Evolutionary conservation across 2,329 filamentous ascomycete genomes (phyloP), one percentile per base, ranked within the genome.

Genomic region (Aspergillus phoenicis): DNA sequence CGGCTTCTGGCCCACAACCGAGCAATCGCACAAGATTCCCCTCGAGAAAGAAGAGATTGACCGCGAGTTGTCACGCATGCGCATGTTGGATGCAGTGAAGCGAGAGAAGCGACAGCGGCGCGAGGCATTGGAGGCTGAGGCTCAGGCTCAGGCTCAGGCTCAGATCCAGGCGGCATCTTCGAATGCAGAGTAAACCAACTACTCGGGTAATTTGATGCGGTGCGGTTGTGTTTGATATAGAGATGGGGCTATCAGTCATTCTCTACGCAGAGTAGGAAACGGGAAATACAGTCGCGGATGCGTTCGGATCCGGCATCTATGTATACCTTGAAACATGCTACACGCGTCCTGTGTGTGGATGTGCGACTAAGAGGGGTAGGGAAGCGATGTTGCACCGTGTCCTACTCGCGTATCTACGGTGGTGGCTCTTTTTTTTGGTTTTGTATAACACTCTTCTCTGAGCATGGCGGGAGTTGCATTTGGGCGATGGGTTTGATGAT

Each of bases 1-100:
- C 22, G 91, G 90, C 60, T 99, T 99, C 83, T 99, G 95, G 95
- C 95, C 95, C 28, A 91, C 89, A 71, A 83, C 78, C 8, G 77
- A 79, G 62, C 79, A 82, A 64, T 83, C 82, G 64, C 81, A 84
- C 65, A 78, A 77, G 56, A 83, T 85, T n/a, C 82, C 83, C 0
- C 68, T 80, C 20, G 81, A 84, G 48, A 82, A 79, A 11, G 81
- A 83, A 26, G 80, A 83, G 58, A 95, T 99, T 71, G 85, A 89
- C 60, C 85, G 84, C 64, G 95, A 99, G 81, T 82, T 96, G 67
- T 84, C 91, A 73, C 83, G 91, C 65, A 82, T 95, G 75, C 70
- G 75, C 28, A 70, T 67, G 68, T 74, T 87, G 85, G 74, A 79
- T 75, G 66, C 77, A 71, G 65, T 81, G 77, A 76, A 79, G 57